phyloP scores from a whole-genome alignment of 2,329 filamentous ascomycete species.

The Hypomyces rosellus region DNA sequence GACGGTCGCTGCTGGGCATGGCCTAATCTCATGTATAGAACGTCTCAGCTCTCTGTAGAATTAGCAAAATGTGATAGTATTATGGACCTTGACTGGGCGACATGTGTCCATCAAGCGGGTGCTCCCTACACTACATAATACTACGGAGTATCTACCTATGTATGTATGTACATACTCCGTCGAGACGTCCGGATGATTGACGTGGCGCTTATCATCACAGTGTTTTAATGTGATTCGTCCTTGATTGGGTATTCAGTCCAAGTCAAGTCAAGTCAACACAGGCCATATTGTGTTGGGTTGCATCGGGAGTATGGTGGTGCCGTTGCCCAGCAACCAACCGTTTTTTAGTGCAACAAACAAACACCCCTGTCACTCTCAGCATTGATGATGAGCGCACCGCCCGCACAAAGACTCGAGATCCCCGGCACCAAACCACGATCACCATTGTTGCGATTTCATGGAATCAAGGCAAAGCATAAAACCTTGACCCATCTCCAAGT shows the following conservation, averaged over 20 bases:
- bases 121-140: too few relatives aligned
- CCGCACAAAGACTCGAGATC: slow-evolving; percentile 4
- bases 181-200: not conserved
- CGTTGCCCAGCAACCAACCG: slow-evolving; percentile 10
- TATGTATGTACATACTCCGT: too few relatives aligned
- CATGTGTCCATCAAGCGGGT: not conserved
- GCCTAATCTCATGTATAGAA: slow-evolving; percentile 15
- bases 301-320: not conserved
- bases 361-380: slow-evolving; percentile 6
- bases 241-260: not conserved
- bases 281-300: not conserved
- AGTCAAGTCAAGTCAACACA: not conserved
- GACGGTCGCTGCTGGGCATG: slow-evolving; percentile 6
- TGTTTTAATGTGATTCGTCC: slow-evolving; percentile 7
- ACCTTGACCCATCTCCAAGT: slow-evolving; percentile 1
- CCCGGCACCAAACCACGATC: slow-evolving; percentile 4
- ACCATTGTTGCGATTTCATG: slow-evolving; percentile 2
- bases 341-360: slow-evolving; percentile 10
- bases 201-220: slow-evolving; percentile 5
- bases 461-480: slow-evolving; percentile 3
- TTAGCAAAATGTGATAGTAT: slow-evolving; percentile 8
- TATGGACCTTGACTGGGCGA: not conserved
- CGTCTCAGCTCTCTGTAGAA: slow-evolving; percentile 17
- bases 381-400: slow-evolving; percentile 10
- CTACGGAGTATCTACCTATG: too few relatives aligned